Evolutionary conservation across 2,329 filamentous ascomycete species (phyloP), one percentile per base, ranked within the genome.

Genomic region (Ophiostoma populinum): DNA sequence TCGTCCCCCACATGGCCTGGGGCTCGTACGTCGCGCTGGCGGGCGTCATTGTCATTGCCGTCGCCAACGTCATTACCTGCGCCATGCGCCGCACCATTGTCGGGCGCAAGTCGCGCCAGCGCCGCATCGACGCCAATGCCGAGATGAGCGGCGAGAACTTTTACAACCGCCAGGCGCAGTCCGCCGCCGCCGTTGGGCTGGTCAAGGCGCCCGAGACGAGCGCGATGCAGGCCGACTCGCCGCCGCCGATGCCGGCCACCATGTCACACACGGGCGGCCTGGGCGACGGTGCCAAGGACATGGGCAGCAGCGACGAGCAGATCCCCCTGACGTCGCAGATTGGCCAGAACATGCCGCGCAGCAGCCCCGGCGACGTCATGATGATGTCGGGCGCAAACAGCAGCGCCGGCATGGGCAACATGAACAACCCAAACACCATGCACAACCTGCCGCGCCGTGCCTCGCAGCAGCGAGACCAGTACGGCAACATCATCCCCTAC

Each of bases 71-170:
- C 38, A 75, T 94, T 24, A 86, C 85, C 7, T 98, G 86, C 53
- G 85, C 83, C 16, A 95, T 95, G 85, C 79, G 90, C 43, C 75
- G 87, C 40, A 92, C 86, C 3, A 62, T 95, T 38, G 81, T 94
- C 41, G 81, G 81, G 54, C 73, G 87, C 47, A 94, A 94, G 59
- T 81, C 86, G n/a, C 71, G 86, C 42, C 86, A 90, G 65, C 82
- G 77, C 61, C 73, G 83, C 30, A 92, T 95, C 51, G 83, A 75
- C 3, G 80, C 92, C 54, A 93, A 95, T 51, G 82, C 86, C 7
- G 86, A 95, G 52, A 95, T 95, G 86, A 95, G 81, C 52, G 87
- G 87, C 19, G 75, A 90, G 48, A 90, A 86, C 50, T 94, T 79
- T 53, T 94, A 92, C 56, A 79, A 76, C 48, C 67, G 76, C 40